Conservation (phyloP, 441 rosid species). For the Metrosideros polymorpha region DNA sequence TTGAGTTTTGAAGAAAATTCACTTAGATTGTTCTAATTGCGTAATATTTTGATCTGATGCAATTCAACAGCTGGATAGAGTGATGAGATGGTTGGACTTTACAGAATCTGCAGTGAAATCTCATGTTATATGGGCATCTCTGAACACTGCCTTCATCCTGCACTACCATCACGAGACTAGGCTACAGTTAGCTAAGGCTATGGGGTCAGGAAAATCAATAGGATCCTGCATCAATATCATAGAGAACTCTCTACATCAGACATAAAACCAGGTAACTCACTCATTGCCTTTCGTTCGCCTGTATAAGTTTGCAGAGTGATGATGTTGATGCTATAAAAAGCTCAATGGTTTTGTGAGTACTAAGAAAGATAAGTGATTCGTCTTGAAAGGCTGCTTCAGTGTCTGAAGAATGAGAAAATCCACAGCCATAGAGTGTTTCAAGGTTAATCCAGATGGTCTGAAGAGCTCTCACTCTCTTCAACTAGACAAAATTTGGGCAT, state of each 20-base stretch:
- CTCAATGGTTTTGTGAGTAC: neutral
- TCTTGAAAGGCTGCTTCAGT: neutral
- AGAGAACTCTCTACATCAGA: slow-evolving; percentile 13
- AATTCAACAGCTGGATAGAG: slow-evolving; percentile 14
- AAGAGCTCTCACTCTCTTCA: neutral
- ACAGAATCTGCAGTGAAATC: slow-evolving; percentile 10
- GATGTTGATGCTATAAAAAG: neutral
- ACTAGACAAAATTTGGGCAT: neutral
- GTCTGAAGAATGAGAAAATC: neutral
- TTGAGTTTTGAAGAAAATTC: neutral
- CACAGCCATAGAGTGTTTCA: neutral
- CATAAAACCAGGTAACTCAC: neutral
- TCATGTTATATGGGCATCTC: slow-evolving; percentile 38
- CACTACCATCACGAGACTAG: slow-evolving; percentile 15
- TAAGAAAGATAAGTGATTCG: neutral
- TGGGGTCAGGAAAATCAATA: slow-evolving; percentile 26
- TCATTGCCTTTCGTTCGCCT: neutral
- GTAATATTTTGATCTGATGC: neutral
- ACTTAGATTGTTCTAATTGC: neutral
- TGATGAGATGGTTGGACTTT: slow-evolving; percentile 24
- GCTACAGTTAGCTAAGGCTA: slow-evolving; percentile 27
- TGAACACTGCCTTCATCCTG: slow-evolving; percentile 21
- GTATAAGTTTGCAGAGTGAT: neutral
- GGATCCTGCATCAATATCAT: slow-evolving; percentile 33
- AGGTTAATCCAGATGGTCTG: neutral